These are phyloP conservation scores for Talaromyces sp. DNA, from an alignment of 2,329 filamentous ascomycete genomes.

Conservation along the genomic window DNA sequence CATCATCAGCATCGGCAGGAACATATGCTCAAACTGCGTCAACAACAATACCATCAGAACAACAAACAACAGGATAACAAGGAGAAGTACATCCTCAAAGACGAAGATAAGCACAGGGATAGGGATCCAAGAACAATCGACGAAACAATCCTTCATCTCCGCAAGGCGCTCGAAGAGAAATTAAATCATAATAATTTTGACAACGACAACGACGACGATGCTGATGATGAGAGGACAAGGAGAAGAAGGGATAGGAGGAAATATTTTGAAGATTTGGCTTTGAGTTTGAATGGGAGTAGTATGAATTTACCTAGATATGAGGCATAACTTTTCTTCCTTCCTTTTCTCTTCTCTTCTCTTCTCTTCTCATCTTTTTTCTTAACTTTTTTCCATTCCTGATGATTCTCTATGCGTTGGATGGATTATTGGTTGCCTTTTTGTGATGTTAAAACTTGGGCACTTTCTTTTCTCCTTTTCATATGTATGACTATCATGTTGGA, in stretches of 20 bases:
- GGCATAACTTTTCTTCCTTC: neutral
- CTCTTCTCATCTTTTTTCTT: neutral
- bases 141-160: slow-evolving; percentile 7
- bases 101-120: neutral
- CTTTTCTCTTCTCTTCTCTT: neutral
- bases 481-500: slow-evolving; percentile 2
- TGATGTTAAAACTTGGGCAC: neutral
- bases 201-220: neutral
- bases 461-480: neutral
- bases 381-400: neutral
- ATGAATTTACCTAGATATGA: slow-evolving; percentile 9
- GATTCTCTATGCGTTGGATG: neutral
- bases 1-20: neutral
- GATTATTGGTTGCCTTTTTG: neutral
- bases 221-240: neutral
- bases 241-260: neutral
- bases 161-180: slow-evolving; percentile 9
- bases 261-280: slow-evolving; percentile 5
- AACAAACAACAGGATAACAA: neutral
- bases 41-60: neutral
- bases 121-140: neutral
- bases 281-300: neutral
- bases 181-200: neutral
- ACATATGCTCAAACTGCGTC: neutral
- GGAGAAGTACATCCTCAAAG: neutral